Base-by-base conservation (phyloP, 768 basidiomycete genomes). In the Paxillus ammoniavirescens region DNA sequence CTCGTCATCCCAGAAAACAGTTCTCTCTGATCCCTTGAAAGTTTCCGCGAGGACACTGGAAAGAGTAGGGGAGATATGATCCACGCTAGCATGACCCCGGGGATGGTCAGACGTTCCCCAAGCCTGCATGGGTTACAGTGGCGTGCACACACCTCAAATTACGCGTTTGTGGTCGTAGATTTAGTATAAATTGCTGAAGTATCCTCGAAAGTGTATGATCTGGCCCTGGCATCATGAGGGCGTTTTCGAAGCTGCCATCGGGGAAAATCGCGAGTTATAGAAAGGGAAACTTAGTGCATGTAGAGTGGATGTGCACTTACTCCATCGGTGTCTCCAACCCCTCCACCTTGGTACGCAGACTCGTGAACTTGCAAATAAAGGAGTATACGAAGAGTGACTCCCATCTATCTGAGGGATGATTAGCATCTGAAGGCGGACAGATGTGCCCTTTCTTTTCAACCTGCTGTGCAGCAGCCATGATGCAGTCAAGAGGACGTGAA, bases 111-210 rank as follows among this genome's bases (percentile, higher is more conserved):
- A 66, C 59, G 47, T 64, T 64, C 57, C 21, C 7, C 61, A 65
- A 61, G 49, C 58, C 59, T 55, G 57, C 58, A 41, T 26, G 65
- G 61, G 52, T 54, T 58, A 62, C 59, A 52, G 45, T 54, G 71
- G 70, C 67, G 69, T 69, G 72, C 71, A 68, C 83, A 73, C 73
- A 89, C 90, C 87, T 89, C 72, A 91, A 78, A 78, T 91, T 91
- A 86, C 90, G 88, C 84, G 90, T 87, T 71, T 87, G 87, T 17
- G 91, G 90, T 65, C 84, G 83, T 61, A 93, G 81, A 71, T 91
- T 92, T 62, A 86, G 76, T 61, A 93, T 80, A 68, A 93, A 93
- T 55, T 84, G 82, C 54, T 77, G 77, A 18, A 93, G 82, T 61
- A 93, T 75, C 65, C 82, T 80, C 42, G 83, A 86, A 58, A 93